A percentile compares a stretch with the other conserved stretches of the same genome.
These are phyloP conservation scores for Trichocladium uniseriatum DNA, from an alignment of 495 filamentous ascomycete genomes.

Conservation along the genomic window DNA sequence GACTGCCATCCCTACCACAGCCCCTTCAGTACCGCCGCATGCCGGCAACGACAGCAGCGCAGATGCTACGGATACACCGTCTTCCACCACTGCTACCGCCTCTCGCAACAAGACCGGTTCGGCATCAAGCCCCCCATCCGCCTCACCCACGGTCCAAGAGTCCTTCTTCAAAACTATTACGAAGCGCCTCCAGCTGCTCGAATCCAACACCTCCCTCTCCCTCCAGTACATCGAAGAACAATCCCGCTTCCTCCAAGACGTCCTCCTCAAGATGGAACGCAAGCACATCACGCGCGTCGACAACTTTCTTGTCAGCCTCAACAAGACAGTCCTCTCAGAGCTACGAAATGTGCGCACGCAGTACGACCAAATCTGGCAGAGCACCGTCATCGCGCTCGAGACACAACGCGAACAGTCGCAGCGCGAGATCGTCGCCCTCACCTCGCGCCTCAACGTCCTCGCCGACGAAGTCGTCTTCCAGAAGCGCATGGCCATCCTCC, in stretches of 20 bases:
- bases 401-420: conserved; percentile 72
- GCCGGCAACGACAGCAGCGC: conserved; percentile 2
- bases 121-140: conserved; percentile 42
- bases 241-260: conserved; percentile 81
- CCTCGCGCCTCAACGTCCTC: conserved; percentile 67
- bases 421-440: conserved; percentile 73
- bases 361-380: conserved; percentile 95
- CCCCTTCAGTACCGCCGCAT: conserved; percentile 1
- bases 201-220: conserved; percentile 85
- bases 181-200: conserved; percentile 82
- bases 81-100: conserved; percentile 12
- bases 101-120: conserved; percentile 37
- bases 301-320: conserved; percentile 71
- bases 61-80: conserved; percentile 1
- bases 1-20: neutral
- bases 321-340: conserved; percentile 78
- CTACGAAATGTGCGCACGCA: conserved; percentile 69
- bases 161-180: conserved; percentile 95
- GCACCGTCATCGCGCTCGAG: conserved; percentile 84
- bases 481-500: conserved; percentile 85
- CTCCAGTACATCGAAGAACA: conserved; percentile 96
- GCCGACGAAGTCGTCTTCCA: conserved; percentile 95
- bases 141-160: conserved; percentile 83
- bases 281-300: conserved; percentile 76
- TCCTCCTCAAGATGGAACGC: conserved; percentile 83